Conservation (phyloP, 306 rosid genomes). For the Clitoria ternatea region DNA sequence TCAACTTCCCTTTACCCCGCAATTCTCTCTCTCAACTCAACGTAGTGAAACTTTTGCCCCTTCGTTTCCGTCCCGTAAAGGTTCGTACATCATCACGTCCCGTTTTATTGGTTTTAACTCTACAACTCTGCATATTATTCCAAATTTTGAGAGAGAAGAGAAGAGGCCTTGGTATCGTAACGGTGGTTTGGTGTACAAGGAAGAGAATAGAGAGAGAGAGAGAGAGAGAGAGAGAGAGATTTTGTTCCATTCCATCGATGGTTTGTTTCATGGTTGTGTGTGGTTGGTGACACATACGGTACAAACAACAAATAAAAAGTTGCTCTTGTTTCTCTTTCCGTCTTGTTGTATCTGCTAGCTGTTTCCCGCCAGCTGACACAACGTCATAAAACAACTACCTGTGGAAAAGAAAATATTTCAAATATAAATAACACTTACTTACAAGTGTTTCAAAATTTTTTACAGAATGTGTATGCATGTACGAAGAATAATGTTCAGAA, state of each 20-base stretch:
- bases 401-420: too few relatives aligned
- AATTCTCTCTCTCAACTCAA: slow-evolving; percentile 52
- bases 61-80: slow-evolving; percentile 26
- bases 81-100: not conserved
- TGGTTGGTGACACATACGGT: slow-evolving; percentile 18
- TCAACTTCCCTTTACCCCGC: slow-evolving; percentile 70
- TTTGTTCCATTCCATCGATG: not conserved
- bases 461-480: too few relatives aligned
- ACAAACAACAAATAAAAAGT: not conserved
- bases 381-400: not conserved
- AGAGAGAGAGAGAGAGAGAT: not conserved
- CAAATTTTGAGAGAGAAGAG: not conserved
- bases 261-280: not conserved
- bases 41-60: not conserved
- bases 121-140: not conserved
- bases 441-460: too few relatives aligned
- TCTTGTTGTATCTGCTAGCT: slow-evolving; percentile 31
- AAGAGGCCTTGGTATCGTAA: not conserved
- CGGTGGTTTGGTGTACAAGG: slow-evolving; percentile 17
- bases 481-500: too few relatives aligned
- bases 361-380: slow-evolving; percentile 77
- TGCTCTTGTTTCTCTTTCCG: slow-evolving; percentile 34
- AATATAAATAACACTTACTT: too few relatives aligned
- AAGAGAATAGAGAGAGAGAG: not conserved
- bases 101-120: not conserved